Evolutionary conservation across 2,329 filamentous ascomycete species (phyloP), one percentile per base, ranked within the genome.

Genomic region (Paraconiothyrium brasiliense): DNA sequence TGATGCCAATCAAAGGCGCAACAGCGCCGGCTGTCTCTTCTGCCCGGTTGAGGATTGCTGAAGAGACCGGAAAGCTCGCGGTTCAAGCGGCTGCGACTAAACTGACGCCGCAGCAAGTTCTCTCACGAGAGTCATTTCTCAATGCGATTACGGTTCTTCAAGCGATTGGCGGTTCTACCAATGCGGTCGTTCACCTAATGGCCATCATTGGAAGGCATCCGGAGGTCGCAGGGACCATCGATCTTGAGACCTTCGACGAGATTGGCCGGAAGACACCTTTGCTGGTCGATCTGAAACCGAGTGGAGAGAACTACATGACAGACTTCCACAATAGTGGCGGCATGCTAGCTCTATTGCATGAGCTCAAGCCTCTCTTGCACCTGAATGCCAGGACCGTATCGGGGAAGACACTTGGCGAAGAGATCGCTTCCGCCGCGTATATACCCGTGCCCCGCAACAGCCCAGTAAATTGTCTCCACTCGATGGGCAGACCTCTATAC

Each of bases 291-390:
- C 85, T 97, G 16, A 91, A 92, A 0, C 94, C 94, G 0, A 92
- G 88, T 50, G 94, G 94, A 22, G 88, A 90, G 67, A 93, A 93
- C 79, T 89, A 91, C 76, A 95, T 96, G 92, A 91, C 91, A 60
- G 93, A 97, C 73, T 86, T 97, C 4, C 94, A 92, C 82, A 84
- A 90, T 30, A 87, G 95, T 47, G 93, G 93, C 60, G 93, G 92
- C 62, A 92, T 92, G 11, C 91, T 92, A 0, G 88, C 90, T 0
- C 90, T 97, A 2, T 86, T 94, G 72, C 95, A 96, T 80, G 84
- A 93, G 68, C 86, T 97, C 58, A 89, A 94, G 60, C 90, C 91
- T 14, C 82, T 94, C 47, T 84, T 96, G 48, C 89, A 96, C 74
- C 92, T 93, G 57, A 83, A 83, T 68, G 90, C 94, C 68, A 87